These are phyloP conservation scores for Barnettozyma pratensis DNA, from an alignment of 805 yeast genomes.

Conservation along the genomic window DNA sequence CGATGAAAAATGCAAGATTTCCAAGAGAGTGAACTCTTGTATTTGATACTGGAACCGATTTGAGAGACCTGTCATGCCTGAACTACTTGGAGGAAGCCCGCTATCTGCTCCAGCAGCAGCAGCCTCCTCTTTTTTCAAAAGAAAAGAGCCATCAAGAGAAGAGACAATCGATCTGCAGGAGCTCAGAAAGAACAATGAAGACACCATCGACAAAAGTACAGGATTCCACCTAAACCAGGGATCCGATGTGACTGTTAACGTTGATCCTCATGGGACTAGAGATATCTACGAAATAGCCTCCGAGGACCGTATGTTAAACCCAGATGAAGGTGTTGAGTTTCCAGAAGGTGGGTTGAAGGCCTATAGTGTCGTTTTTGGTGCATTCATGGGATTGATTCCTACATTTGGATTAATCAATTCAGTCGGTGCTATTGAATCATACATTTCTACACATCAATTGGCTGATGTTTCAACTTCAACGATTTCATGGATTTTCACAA, in stretches of 20 bases:
- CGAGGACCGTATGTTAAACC: conserved; percentile 7
- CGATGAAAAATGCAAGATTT: too few species aligned
- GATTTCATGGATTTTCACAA: conserved; percentile 64
- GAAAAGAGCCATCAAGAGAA: neutral
- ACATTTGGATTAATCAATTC: conserved; percentile 58
- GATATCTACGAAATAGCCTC: neutral
- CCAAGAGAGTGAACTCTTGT: neutral
- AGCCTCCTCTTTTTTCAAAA: neutral
- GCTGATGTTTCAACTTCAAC: conserved; percentile 42
- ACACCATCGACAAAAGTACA: neutral
- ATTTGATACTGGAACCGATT: neutral
- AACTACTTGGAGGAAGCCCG: neutral
- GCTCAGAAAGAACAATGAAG: neutral
- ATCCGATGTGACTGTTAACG: neutral
- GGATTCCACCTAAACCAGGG: neutral
- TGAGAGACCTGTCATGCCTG: neutral
- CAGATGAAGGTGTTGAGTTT: conserved; percentile 23
- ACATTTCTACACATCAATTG: conserved; percentile 51
- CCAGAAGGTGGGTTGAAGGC: conserved; percentile 59
- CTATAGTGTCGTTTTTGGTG: conserved; percentile 53
- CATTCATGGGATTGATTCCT: conserved; percentile 53
- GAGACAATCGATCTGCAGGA: neutral
- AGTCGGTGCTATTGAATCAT: conserved; percentile 63
- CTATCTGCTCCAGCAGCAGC: neutral
- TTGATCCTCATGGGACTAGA: neutral